Evolutionary conservation across 139 green algal species (phyloP).

Genomic region (Chara braunii): DNA sequence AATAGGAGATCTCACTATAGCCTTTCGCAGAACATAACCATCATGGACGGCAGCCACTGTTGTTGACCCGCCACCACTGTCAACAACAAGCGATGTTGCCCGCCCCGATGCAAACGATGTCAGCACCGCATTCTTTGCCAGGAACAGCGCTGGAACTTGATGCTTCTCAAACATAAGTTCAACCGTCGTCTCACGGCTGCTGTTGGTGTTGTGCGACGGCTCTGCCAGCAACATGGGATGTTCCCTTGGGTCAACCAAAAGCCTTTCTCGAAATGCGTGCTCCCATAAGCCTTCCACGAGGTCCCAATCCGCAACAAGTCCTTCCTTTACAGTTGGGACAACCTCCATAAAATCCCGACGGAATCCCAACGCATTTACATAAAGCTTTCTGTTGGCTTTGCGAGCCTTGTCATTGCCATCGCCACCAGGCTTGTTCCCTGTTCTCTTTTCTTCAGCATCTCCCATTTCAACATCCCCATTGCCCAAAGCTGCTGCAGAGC

Average conservation of each 20-base stretch:
- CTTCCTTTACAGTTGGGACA: slow-evolving; percentile 45
- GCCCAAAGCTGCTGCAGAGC: background rate
- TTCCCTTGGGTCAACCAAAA: slow-evolving; percentile 66
- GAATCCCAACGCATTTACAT: slow-evolving; percentile 50
- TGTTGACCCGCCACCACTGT: slow-evolving; percentile 8
- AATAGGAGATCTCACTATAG: slow-evolving; percentile 55
- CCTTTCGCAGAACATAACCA: slow-evolving; percentile 81
- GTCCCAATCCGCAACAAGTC: slow-evolving; percentile 67
- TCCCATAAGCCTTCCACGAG: slow-evolving; percentile 61
- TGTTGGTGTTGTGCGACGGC: slow-evolving; percentile 59
- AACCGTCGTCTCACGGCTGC: slow-evolving; percentile 56
- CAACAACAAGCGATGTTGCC: slow-evolving; percentile 80
- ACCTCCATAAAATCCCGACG: slow-evolving; percentile 59
- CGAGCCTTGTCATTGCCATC: background rate
- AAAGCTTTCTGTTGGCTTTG: slow-evolving; percentile 31
- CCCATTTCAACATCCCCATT: background rate
- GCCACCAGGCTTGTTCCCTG: background rate
- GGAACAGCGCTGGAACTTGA: slow-evolving; percentile 68
- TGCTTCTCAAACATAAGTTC: slow-evolving; percentile 81
- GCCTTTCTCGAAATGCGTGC: slow-evolving; percentile 57
- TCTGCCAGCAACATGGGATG: slow-evolving; percentile 86
- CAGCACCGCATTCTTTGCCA: slow-evolving; percentile 81
- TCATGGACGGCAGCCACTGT: slow-evolving; percentile 86
- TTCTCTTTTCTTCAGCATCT: slow-evolving; percentile 1
- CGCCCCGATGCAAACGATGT: slow-evolving; percentile 73